phyloP scores from a whole-genome alignment of 768 basidiomycete species.

The Postia placenta region DNA sequence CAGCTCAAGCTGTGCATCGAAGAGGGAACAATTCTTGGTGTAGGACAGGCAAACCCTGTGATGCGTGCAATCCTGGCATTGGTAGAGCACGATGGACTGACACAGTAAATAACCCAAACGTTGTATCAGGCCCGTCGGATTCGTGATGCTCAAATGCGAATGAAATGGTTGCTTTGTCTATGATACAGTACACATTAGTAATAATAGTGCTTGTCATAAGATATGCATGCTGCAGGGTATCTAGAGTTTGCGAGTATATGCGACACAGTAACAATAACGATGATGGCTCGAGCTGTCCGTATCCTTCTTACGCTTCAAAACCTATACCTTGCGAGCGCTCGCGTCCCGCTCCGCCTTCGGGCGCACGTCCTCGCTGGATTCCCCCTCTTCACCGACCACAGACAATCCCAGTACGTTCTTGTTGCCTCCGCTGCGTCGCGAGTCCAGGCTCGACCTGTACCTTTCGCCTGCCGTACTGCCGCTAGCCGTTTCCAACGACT shows the following conservation, averaged over 20 bases:
- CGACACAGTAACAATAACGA: neutral
- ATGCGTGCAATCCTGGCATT: conserved; percentile 38
- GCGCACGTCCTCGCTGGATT: neutral
- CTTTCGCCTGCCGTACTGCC: neutral
- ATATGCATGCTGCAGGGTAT: neutral
- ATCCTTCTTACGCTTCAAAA: neutral
- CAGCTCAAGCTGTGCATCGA: conserved; percentile 65
- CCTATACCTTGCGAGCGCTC: neutral
- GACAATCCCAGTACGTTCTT: neutral
- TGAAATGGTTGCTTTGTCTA: neutral
- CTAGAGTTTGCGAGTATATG: neutral
- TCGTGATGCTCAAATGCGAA: neutral
- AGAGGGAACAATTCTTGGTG: conserved; percentile 39
- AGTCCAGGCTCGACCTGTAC: neutral
- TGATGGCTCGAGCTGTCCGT: too few species aligned
- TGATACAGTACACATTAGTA: neutral
- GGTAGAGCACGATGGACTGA: conserved; percentile 31
- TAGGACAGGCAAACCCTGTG: conserved; percentile 49
- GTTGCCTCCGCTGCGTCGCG: neutral
- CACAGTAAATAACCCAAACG: neutral
- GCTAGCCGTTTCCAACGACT: neutral
- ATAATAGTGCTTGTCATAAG: neutral
- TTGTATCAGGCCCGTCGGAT: neutral
- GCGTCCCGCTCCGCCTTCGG: neutral
- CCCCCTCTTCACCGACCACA: neutral